phyloP scores from a whole-genome alignment of 2,329 filamentous ascomycete species.

The Gnomoniopsis sp. region DNA sequence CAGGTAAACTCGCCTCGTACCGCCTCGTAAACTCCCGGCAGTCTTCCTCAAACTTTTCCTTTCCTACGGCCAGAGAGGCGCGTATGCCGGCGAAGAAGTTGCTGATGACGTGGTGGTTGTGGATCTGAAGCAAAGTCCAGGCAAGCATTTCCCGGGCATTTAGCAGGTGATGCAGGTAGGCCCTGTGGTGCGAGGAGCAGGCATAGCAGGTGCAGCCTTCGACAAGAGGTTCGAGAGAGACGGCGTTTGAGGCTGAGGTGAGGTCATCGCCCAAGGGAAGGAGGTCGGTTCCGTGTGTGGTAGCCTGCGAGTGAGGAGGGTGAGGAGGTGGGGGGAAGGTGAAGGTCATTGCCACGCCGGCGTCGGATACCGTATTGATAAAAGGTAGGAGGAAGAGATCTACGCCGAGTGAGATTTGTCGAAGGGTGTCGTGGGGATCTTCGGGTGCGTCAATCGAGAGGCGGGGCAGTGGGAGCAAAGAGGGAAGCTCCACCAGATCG shows the following conservation, averaged over 20 bases:
- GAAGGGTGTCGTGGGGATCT: constrained; percentile 73
- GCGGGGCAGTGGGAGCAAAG: constrained; percentile 63
- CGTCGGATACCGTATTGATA: constrained; percentile 70
- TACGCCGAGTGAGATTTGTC: constrained; percentile 71
- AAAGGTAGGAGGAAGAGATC: constrained; percentile 81
- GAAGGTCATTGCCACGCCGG: constrained; percentile 81
- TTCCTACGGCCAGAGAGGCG: constrained; percentile 54
- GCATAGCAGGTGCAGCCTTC: constrained; percentile 74
- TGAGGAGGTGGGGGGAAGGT: constrained; percentile 54
- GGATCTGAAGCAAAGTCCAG: constrained; percentile 88
- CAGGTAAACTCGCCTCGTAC: constrained; percentile 71
- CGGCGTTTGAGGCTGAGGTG: constrained; percentile 62
- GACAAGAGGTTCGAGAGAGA: constrained; percentile 59
- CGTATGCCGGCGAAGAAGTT: constrained; percentile 73
- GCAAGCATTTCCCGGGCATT: constrained; percentile 93
- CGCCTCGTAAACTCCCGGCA: constrained; percentile 38
- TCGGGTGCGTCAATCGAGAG: constrained; percentile 68
- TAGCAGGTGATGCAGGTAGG: constrained; percentile 84
- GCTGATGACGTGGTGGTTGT: constrained; percentile 75
- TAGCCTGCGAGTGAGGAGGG: background rate
- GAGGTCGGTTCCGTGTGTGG: constrained; percentile 19
- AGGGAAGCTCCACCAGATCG: constrained; percentile 54
- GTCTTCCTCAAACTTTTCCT: constrained; percentile 55
- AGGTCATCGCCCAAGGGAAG: constrained; percentile 72
- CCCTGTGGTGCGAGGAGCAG: constrained; percentile 78